Base-by-base conservation (phyloP, 441 rosid genomes). In the Erodium trifolium region DNA sequence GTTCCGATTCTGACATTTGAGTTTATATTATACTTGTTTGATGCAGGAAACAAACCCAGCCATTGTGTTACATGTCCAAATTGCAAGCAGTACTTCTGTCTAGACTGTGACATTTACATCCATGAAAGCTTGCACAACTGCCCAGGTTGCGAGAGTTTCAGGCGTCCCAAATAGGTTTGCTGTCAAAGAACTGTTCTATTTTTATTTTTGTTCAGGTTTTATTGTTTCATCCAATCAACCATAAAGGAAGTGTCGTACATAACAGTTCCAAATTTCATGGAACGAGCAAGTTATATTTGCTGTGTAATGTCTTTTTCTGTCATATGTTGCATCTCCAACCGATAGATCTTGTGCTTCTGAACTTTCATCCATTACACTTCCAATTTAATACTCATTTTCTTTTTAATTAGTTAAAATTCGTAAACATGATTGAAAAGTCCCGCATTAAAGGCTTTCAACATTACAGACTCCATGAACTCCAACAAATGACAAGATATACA, bases 71-170 rank as follows among this genome's bases (percentile, higher is more conserved):
- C 78, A 18, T 93, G 99, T 70, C 83, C 86, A 7, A 93, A 81
- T 53, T 93, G 97, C 82, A 81, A 84, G 64, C 81, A 83, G 55
- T 76, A 75, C 69, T 91, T 93, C 79, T 93, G 97, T 81, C 84
- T 91, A 63, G 97, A 93, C 59, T 91, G 97, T 57, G 99, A 91
- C 77, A 93, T 93, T 70, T 93, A 93, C 64, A 85, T 93, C 62
- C 99, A 88, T 55, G 97, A 88, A 79, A 93, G 97, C 80, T 77
- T 93, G 83, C 96, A 91, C 78, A 91, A 89, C 72, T 91, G 99
- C 80, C 99, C 95, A 0, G 97, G 99, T 31, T 91, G 99, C 27
- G 93, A 93, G 79, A 91, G 96, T 81, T 76, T 74, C 66, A 82
- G 84, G 77, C 82, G 74, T 72, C 75, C 81, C 68, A 79, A 76